Base-by-base conservation (phyloP, 2,329 filamentous ascomycete genomes). In the Teratosphaeria pseudoeucalypti region DNA sequence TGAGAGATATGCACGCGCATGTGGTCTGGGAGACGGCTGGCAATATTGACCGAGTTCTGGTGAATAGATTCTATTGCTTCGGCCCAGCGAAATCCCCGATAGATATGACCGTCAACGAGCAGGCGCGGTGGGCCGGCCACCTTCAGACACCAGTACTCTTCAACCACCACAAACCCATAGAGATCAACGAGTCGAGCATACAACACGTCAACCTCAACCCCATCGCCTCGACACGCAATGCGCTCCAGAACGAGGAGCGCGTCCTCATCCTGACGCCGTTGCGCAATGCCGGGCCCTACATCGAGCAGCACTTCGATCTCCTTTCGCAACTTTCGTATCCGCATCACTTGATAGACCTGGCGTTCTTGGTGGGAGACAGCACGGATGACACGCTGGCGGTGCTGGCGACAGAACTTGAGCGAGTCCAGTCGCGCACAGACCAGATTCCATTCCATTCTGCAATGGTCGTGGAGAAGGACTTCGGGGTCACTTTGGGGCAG, bases 51-150 rank as follows among this genome's bases (percentile, higher is more conserved):
- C 2, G 7, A 14, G n/a, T 49, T 7, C n/a, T 32, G 70, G 73
- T 55, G 12, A 56, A 34, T 56, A 97, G 92, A 77, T 96, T 95
- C 77, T 95, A 96, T 77, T 99, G 94, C 79, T 97, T 91, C 83
- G 94, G 94, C 12, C 92, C 94, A 14, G 85, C 88, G 27, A 96
- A 95, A 79, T 85, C 94, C n/a, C 94, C 94, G 57, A 95, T 95
- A 85, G 85, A 94, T 65, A 96, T 99, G 90, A 85, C 88, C 52
- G 79, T 87, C 59, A 96, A 96, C 73, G 94, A 99, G 73, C 87
- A 92, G 74, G 86, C 86, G 63, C 83, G 90, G 65, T 99, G 94
- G 94, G 87, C 89, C 66, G 85, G 85, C 60, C 92, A 96, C 72
- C 79, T 94, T 63, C 86, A 92, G 68, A 97, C 94, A 3, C 94